Base-by-base conservation (phyloP, 768 basidiomycete genomes). In the Ramaria rubella region DNA sequence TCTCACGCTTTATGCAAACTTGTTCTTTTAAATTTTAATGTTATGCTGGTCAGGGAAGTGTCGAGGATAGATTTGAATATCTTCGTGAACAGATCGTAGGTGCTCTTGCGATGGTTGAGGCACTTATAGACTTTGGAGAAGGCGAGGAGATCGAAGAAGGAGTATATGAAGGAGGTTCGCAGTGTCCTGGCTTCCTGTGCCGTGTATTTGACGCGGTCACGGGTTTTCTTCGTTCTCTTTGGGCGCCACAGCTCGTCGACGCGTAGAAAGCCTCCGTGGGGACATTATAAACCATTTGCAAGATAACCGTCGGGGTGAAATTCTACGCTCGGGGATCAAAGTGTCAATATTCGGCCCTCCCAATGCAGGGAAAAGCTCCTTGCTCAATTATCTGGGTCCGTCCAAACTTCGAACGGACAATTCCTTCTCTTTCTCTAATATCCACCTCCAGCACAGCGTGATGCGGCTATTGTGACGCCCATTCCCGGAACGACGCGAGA, bases 81-180 rank as follows among this genome's bases (percentile, higher is more conserved):
- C 69, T 95, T 49, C 75, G 93, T 52, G 68, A 69, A 6, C 77
- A 81, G 12, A 83, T 90, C 17, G 79, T 95, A 23, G 74, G 79
- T 27, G 87, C 85, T 49, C 78, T 92, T 21, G 83, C 93, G 11
- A 78, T 83, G 59, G 75, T 91, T 4, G 94, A 96, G 69, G 94
- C 93, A 1, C 71, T 94, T 19, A 94, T 96, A 53, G 93, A 95
- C 68, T 96, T 94, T 68, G 90, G 90, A 5, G 93, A 96, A 70
- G 88, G 86, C 14, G 93, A 94, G 64, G 88, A 90, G 33, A 80
- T 94, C 38, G 91, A 94, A 64, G 86, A 87, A n/a, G 84, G 78
- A 8, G 82, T 91, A 19, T 83, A 81, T 61, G 84, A 84, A 9
- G 75, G 80, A 72, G 89, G 92, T 88, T 55, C 4, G 69, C 42